Conservation (phyloP, 148 eudicot genomes). For the Camellia granthamiana region DNA sequence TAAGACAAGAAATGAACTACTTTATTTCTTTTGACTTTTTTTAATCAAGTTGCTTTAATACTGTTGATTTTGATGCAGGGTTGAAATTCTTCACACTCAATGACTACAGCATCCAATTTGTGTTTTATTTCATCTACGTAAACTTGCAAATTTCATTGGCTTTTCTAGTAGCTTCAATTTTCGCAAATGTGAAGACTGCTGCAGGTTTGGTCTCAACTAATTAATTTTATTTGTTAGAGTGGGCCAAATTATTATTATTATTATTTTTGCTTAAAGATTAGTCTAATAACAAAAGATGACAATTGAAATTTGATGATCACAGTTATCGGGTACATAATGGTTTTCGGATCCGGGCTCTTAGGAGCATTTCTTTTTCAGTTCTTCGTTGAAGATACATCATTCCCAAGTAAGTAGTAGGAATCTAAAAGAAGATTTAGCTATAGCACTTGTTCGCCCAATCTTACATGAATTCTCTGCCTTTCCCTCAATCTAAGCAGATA, state of each 20-base stretch:
- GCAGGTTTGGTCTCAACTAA: constrained; percentile 56
- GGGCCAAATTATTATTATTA: neutral
- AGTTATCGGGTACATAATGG: constrained; percentile 75
- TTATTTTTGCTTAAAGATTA: neutral
- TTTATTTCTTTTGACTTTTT: constrained; percentile 16
- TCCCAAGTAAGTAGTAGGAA: constrained; percentile 62
- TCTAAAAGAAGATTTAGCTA: neutral
- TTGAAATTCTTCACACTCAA: constrained; percentile 67
- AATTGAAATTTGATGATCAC: constrained; percentile 23
- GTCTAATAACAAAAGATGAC: constrained; percentile 11
- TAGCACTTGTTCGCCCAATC: neutral
- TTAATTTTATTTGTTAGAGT: constrained; percentile 1
- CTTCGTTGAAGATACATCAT: constrained; percentile 73
- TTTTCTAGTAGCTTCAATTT: constrained; percentile 21
- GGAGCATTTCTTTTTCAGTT: constrained; percentile 74
- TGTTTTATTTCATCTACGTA: constrained; percentile 75
- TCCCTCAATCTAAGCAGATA: neutral
- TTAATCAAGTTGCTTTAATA: constrained; percentile 11
- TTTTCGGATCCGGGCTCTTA: constrained; percentile 72
- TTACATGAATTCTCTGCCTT: neutral
- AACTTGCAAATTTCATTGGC: constrained; percentile 87
- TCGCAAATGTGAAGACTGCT: constrained; percentile 42
- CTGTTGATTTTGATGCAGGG: constrained; percentile 44
- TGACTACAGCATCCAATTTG: constrained; percentile 76
- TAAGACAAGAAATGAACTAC: neutral